Evolutionary conservation across 108 stramenopile genomes (phyloP), one percentile per base, ranked within the genome.

Genomic region (Cyclotella choctawhatcheeana): DNA sequence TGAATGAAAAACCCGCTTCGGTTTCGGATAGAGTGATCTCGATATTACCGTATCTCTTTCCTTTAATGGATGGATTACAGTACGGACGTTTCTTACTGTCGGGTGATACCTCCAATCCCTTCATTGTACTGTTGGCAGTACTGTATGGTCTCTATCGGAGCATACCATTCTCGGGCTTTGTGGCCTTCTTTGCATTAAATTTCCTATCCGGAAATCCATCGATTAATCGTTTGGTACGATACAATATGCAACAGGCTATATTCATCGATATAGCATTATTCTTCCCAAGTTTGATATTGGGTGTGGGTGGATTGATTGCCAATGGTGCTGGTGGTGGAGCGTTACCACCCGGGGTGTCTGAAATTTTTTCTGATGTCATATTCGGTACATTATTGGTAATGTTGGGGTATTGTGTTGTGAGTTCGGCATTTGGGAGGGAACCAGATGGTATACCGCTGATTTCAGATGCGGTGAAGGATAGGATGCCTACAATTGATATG

Each of bases 211-310:
- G 82, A n/a, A 96, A 93, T 82, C 87, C 87, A 8, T 68, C 81
- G 10, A 60, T 96, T 54, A 92, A 93, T 68, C 81, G 91, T 25
- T 73, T 93, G 31, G 69, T 92, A 26, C 82, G 95, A 32, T 96
- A 82, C 85, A 92, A 90, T 67, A 90, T 93, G 87, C 93, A 93
- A 59, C 95, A 96, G 83, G 95, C 95, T 12, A 93, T 96, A 43
- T 93, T 86, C 44, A 58, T 96, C 53, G 95, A 96, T 79, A 96
- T 96, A 75, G 93, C 91, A 8, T 69, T 96, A 44, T 89, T 96
- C 84, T 86, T 96, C 47, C 93, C 93, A 64, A 87, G 89, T 17
- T 73, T 96, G 7, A 33, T 92, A 43, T 50, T 68, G 7, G 86
- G 86, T 8, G 35, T 92, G 14, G 65, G 79, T n/a, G 81, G 67